Percentiles rank a stretch among this genome's conserved stretches.
Evolutionary conservation across 768 basidiomycete genomes (phyloP).

Genomic region (Coprinellus aureogranulatus): DNA sequence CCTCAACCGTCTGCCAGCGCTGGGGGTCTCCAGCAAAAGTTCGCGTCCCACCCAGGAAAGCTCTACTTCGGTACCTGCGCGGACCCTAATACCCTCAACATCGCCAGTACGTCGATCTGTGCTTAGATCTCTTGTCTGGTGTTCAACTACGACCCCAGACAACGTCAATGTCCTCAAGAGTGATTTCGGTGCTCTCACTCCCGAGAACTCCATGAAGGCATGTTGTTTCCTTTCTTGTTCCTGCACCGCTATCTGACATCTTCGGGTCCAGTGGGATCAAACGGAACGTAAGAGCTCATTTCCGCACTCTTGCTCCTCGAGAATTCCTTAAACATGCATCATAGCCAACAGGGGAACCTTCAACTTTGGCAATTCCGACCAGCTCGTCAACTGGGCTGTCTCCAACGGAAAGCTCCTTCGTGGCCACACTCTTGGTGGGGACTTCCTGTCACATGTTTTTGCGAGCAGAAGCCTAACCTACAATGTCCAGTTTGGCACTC

Average conservation of each 20-base stretch:
- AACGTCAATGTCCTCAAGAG: slow-evolving; percentile 32
- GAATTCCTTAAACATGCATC: background rate
- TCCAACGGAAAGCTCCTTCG: slow-evolving; percentile 40
- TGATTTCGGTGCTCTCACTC: slow-evolving; percentile 41
- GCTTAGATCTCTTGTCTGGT: background rate
- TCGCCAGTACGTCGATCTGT: slow-evolving; percentile 22
- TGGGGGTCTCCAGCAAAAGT: slow-evolving; percentile 24
- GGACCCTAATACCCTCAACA: slow-evolving; percentile 29
- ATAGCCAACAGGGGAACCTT: slow-evolving; percentile 27
- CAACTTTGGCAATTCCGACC: slow-evolving; percentile 32
- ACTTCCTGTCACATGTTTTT: background rate
- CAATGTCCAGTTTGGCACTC: slow-evolving; percentile 28
- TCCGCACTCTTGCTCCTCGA: background rate
- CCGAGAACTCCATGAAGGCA: slow-evolving; percentile 45
- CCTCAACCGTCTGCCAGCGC: slow-evolving; percentile 4
- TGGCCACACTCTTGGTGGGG: slow-evolving; percentile 36
- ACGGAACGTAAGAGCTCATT: slow-evolving; percentile 29
- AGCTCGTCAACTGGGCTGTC: slow-evolving; percentile 38
- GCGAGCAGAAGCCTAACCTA: background rate
- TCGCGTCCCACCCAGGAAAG: slow-evolving; percentile 28
- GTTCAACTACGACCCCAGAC: slow-evolving; percentile 13
- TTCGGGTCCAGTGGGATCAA: slow-evolving; percentile 32
- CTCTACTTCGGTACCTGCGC: slow-evolving; percentile 32
- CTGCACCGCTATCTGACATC: background rate
- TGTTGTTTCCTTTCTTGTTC: background rate